phyloP scores from a whole-genome alignment of 352 stramenopile species.

The Pythium dissotocum region DNA sequence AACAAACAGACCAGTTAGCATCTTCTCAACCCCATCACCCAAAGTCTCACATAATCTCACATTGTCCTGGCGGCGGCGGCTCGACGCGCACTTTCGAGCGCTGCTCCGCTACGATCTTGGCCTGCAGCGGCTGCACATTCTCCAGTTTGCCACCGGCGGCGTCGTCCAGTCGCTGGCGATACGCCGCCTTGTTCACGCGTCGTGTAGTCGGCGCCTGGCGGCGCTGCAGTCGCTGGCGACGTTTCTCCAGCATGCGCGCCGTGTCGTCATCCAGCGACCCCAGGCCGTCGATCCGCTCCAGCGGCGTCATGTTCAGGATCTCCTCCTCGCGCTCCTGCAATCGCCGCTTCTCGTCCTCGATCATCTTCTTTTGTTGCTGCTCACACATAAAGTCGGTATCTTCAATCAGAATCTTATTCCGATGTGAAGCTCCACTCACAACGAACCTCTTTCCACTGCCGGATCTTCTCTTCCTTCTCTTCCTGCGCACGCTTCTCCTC shows the following conservation, averaged over 20 bases:
- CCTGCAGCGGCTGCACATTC: conserved; percentile 69
- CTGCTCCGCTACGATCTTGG: conserved; percentile 53
- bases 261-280: conserved; percentile 71
- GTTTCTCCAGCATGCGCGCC: conserved; percentile 65
- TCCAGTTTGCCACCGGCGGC: conserved; percentile 76
- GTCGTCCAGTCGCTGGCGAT: conserved; percentile 73
- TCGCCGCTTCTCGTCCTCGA: conserved; percentile 36
- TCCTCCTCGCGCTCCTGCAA: conserved; percentile 32
- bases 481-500: conserved; percentile 37
- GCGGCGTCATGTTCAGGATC: conserved; percentile 44
- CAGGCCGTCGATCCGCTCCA: conserved; percentile 39
- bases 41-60: conserved; percentile 33
- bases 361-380: conserved; percentile 35
- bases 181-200: conserved; percentile 77
- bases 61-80: conserved; percentile 73
- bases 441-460: conserved; percentile 37
- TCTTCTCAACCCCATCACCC: background rate
- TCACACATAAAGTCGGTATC: background rate
- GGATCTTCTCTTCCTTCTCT: conserved; percentile 41
- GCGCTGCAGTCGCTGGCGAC: conserved; percentile 68
- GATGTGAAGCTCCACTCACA: background rate
- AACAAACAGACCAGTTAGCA: background rate
- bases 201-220: conserved; percentile 66
- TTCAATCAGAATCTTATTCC: background rate
- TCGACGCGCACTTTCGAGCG: conserved; percentile 70